phyloP scores from a whole-genome alignment of 805 yeast species.

The Kodamaea restingae region DNA sequence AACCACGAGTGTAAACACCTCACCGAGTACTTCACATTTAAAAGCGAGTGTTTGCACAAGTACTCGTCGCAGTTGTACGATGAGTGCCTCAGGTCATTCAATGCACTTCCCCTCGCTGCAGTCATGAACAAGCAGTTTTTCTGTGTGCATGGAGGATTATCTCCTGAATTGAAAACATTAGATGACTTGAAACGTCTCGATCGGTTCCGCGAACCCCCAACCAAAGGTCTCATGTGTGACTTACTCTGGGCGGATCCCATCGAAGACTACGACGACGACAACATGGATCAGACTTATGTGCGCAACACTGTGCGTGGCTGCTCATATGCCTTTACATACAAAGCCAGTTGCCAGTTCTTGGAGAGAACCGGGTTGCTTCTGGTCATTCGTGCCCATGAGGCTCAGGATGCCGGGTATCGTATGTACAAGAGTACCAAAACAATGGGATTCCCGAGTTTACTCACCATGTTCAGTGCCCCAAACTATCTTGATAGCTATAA shows the following conservation, averaged over 20 bases:
- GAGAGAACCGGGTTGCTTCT: conserved; percentile 73
- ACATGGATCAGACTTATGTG: conserved; percentile 45
- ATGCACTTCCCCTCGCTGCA: conserved; percentile 87
- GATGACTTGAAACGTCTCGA: conserved; percentile 67
- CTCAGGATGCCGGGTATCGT: conserved; percentile 95
- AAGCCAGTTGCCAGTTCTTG: conserved; percentile 75
- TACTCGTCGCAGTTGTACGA: conserved; percentile 64
- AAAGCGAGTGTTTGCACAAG: conserved; percentile 84
- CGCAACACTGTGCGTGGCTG: conserved; percentile 84
- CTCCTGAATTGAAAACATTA: conserved; percentile 72
- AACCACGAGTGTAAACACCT: conserved; percentile 93
- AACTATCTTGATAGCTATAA: conserved; percentile 89
- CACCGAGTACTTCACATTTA: conserved; percentile 91
- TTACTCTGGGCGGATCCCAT: conserved; percentile 94
- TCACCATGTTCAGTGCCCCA: conserved; percentile 94
- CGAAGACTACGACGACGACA: conserved; percentile 72
- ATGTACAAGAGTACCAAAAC: conserved; percentile 84
- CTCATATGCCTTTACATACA: conserved; percentile 82
- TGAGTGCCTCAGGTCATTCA: conserved; percentile 72
- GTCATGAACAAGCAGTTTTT: conserved; percentile 90
- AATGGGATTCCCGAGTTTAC: conserved; percentile 83
- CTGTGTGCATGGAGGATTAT: conserved; percentile 94
- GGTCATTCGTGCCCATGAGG: conserved; percentile 95
- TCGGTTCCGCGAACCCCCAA: conserved; percentile 90
- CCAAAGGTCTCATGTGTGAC: conserved; percentile 91